Evolutionary conservation across 495 filamentous ascomycete species (phyloP), one percentile per base, ranked within the genome.

Genomic region (Penicillium angulare): DNA sequence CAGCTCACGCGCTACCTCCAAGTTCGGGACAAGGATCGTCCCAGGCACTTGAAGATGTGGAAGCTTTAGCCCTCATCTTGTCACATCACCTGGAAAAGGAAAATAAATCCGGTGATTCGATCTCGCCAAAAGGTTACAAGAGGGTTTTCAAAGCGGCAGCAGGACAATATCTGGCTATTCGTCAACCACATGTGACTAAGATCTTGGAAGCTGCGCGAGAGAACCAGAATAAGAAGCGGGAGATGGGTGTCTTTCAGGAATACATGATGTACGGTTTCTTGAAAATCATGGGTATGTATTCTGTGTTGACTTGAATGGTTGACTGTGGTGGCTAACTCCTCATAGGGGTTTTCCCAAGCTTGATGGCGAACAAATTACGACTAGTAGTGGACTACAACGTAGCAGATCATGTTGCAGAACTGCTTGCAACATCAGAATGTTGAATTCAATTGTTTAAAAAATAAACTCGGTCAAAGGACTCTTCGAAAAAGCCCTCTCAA

Each of bases 1-100:
- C 76, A 15, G 76, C 75, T 5, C 75, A 79, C 58, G 71, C 76
- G 0, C 59, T 78, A n/a, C 75, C 74, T 7, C 58, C 77, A 3
- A 72, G 60, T 7, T 74, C 73, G 0, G 72, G 75, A 5, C 73
- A 78, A 49, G 77, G 77, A 1, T 69, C 73, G 3, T 73, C 71
- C 1, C 75, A 78, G 56, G 74, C 73, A 5, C 52, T 79, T 7
- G 75, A 79, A 53, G 77, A 79, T 58, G 68, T 50, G 0, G 69
- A 75, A 38, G 53, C 68, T 0, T 63, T 77, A 13, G 51, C 63
- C 0, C 39, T 74, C 27, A 56, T 77, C 13, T 60, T 77, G 8
- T 22, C 56, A 5, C 65, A 73, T 39, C 47, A 61, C 33, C 43
- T 73, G 1, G 50, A 32, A 13, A 35, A 38, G 7, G 27, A 31